Percentiles rank a stretch among this genome's conserved stretches.
phyloP scores from a whole-genome alignment of 352 stramenopile species.

The Phytophthora hybrid region DNA sequence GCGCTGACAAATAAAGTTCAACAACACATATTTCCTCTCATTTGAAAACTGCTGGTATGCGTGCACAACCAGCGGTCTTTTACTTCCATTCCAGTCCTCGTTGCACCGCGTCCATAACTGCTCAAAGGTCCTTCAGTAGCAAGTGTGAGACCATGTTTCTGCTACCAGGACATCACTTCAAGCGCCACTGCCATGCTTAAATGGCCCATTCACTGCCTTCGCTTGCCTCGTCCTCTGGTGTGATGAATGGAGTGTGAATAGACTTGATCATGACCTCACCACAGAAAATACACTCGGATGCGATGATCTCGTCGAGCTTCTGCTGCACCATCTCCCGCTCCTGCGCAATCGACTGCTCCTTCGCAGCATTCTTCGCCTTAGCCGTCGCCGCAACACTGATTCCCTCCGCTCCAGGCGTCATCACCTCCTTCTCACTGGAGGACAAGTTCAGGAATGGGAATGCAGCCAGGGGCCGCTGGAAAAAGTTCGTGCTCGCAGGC shows the following conservation, averaged over 20 bases:
- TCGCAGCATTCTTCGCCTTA: conserved; percentile 68
- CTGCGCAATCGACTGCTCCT: conserved; percentile 83
- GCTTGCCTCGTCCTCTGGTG: conserved; percentile 81
- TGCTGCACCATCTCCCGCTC: conserved; percentile 92
- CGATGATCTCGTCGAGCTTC: conserved; percentile 95
- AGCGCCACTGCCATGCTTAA: conserved; percentile 40
- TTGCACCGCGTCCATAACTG: background rate
- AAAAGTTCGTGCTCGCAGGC: conserved; percentile 77
- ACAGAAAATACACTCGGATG: conserved; percentile 95
- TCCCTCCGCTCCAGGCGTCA: conserved; percentile 56
- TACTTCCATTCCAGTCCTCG: background rate
- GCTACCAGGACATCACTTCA: background rate
- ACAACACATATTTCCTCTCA: conserved; percentile 38
- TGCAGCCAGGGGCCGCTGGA: conserved; percentile 67
- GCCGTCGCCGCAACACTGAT: conserved; percentile 50
- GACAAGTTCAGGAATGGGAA: conserved; percentile 76
- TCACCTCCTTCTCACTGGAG: conserved; percentile 76
- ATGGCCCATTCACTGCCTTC: conserved; percentile 89
- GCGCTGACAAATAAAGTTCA: conserved; percentile 22
- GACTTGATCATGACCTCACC: conserved; percentile 97
- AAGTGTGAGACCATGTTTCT: background rate
- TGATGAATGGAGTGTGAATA: conserved; percentile 93
- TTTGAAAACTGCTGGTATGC: conserved; percentile 13
- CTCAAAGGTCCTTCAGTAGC: conserved; percentile 6
- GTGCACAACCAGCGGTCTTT: background rate